Evolutionary conservation across 306 rosid genomes (phyloP).

Genomic region (Albizia julibrissin): DNA sequence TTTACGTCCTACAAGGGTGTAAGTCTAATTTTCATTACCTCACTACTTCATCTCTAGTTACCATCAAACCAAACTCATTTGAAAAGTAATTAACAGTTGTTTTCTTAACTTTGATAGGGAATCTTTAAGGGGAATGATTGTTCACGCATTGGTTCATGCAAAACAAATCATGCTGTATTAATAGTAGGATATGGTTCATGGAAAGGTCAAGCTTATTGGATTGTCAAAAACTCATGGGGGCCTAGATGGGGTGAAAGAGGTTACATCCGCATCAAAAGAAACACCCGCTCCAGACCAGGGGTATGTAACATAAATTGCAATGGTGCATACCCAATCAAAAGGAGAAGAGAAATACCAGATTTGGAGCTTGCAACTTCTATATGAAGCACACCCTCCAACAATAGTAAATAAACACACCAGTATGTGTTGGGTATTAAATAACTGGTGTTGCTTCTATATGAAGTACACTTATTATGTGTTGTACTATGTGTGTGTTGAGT

Average conservation of each 20-base stretch:
- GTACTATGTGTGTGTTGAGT: too few species aligned
- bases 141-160: conserved; percentile 27
- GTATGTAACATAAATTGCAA: conserved; percentile 53
- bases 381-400: too few species aligned
- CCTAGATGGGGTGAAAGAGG: conserved; percentile 44
- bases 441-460: background rate
- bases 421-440: too few species aligned
- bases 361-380: background rate
- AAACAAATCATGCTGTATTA: conserved; percentile 49
- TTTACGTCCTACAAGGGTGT: conserved; percentile 43
- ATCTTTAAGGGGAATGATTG: conserved; percentile 23
- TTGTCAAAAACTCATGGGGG: background rate
- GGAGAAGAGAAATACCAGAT: background rate
- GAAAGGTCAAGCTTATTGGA: conserved; percentile 22
- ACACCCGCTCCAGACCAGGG: conserved; percentile 38
- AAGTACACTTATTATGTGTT: background rate
- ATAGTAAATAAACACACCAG: too few species aligned
- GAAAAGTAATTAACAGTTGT: too few species aligned
- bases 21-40: conserved; percentile 12
- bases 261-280: conserved; percentile 50
- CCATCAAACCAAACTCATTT: too few species aligned
- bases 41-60: too few species aligned
- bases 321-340: conserved; percentile 55
- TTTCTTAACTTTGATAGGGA: conserved; percentile 26
- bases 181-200: conserved; percentile 52